Base-by-base conservation (phyloP, 1,284 basidiomycete genomes). In the Tilletia indica region DNA sequence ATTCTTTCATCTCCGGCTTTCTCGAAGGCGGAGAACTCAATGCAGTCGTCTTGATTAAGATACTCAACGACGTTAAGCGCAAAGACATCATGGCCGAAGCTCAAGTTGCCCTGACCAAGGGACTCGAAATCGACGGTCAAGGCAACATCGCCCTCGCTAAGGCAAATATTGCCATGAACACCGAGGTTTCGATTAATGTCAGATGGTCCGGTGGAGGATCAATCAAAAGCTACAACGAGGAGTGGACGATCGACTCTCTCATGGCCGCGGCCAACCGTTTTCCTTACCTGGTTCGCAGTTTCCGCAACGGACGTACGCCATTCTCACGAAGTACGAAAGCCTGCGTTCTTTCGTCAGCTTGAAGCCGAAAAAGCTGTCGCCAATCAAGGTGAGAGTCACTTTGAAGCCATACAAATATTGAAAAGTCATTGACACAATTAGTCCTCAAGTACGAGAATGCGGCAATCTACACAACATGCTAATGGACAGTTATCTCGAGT, bases 401-500 rank as follows among this genome's bases (percentile, higher is more conserved):
- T n/a, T n/a, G n/a, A n/a, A n/a, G n/a, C n/a, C n/a, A n/a, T n/a
- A n/a, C n/a, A n/a, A n/a, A n/a, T n/a, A n/a, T n/a, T n/a, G n/a
- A n/a, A n/a, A n/a, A n/a, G n/a, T n/a, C n/a, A n/a, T n/a, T n/a
- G n/a, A n/a, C n/a, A n/a, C n/a, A n/a, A n/a, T n/a, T n/a, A n/a
- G n/a, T n/a, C n/a, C 42, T 45, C 6, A 47, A 51, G 34, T 70
- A 70, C 63, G 68, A 70, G 39, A 67, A 63, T 16, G 68, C 68
- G 3, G 56, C 54, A 11, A 21, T 70, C 11, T 70, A 70, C 63
- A 67, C 68, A 64, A 64, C n/a, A 67, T 25, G 56, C 56, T 70
- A 21, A 70, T 70, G 68, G 68, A 67, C 38, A 45, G 42, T 45
- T 70, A 67, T 56, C 36, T 70, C 21, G 68, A 70, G 68, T 70